Evolutionary conservation across 1,284 basidiomycete genomes (phyloP).

Genomic region (Ceratobasidium papillatum): DNA sequence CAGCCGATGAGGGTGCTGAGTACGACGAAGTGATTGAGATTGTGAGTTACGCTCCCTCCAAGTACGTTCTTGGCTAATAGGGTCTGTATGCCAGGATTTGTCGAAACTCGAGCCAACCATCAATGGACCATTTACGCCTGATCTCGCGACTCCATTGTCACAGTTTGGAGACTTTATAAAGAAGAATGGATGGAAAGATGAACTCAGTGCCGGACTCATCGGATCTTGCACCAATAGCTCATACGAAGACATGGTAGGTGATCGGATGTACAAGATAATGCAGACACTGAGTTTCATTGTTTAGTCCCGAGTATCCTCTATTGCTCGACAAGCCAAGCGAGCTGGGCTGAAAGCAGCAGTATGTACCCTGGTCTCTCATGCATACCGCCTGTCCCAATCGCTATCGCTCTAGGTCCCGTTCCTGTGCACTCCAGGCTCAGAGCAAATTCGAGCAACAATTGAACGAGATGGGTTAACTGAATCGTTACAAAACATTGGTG

Average conservation of each 20-base stretch:
- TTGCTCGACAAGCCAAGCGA: slow-evolving; percentile 88
- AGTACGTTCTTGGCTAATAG: neutral
- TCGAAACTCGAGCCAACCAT: slow-evolving; percentile 93
- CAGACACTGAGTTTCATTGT: neutral
- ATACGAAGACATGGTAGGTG: slow-evolving; percentile 85
- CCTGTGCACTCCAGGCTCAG: slow-evolving; percentile 96
- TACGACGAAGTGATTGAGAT: slow-evolving; percentile 97
- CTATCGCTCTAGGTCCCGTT: slow-evolving; percentile 75
- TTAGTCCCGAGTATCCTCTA: slow-evolving; percentile 76
- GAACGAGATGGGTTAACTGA: slow-evolving; percentile 91
- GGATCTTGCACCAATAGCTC: slow-evolving; percentile 99
- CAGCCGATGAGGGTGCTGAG: slow-evolving; percentile 88
- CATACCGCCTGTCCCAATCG: neutral
- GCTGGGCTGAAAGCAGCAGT: slow-evolving; percentile 83
- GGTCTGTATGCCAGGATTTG: slow-evolving; percentile 67
- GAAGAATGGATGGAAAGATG: slow-evolving; percentile 90
- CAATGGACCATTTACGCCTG: slow-evolving; percentile 98
- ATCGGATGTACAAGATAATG: neutral
- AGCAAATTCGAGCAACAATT: slow-evolving; percentile 97
- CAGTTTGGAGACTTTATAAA: slow-evolving; percentile 84
- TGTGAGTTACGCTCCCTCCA: slow-evolving; percentile 58
- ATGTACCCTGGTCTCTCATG: neutral
- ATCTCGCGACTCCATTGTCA: slow-evolving; percentile 94
- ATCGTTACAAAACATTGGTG: slow-evolving; percentile 86
- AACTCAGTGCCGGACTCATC: slow-evolving; percentile 90